phyloP scores from a whole-genome alignment of 345 rosid species.

The Camelina neglecta region DNA sequence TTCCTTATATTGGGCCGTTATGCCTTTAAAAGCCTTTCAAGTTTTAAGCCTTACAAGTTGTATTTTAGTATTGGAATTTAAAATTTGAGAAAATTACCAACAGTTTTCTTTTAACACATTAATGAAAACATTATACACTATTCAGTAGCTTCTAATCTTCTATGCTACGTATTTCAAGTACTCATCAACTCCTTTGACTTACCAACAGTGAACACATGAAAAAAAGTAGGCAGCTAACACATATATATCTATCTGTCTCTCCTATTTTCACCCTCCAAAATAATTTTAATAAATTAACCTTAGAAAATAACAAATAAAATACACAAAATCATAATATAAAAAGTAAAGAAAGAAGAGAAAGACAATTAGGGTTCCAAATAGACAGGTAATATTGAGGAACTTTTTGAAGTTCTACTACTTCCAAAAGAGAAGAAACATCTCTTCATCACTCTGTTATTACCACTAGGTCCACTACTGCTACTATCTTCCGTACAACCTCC shows the following conservation, averaged over 20 bases:
- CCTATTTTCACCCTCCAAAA: slow-evolving; percentile 21
- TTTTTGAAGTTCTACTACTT: slow-evolving; percentile 64
- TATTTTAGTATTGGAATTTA: not conserved
- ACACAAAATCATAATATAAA: not conserved
- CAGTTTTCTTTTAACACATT: not conserved
- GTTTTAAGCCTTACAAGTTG: not conserved
- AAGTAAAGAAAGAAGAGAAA: not conserved
- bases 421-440: slow-evolving; percentile 83
- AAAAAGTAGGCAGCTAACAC: too few relatives aligned
- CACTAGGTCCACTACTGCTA: slow-evolving; percentile 31
- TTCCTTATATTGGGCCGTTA: not conserved
- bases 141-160: not conserved
- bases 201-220: slow-evolving; percentile 6
- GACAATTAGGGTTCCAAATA: slow-evolving; percentile 55
- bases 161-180: not conserved
- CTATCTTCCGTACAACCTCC: slow-evolving; percentile 36
- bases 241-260: slow-evolving; percentile 4
- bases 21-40: not conserved
- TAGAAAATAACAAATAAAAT: slow-evolving; percentile 13
- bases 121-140: not conserved
- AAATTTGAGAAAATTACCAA: not conserved
- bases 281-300: slow-evolving; percentile 3
- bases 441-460: slow-evolving; percentile 51
- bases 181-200: slow-evolving; percentile 23
- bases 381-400: slow-evolving; percentile 65